Percentiles rank a stretch among this genome's conserved stretches.
phyloP scores from a whole-genome alignment of 768 basidiomycete species.

The Auriscalpium orientale region DNA sequence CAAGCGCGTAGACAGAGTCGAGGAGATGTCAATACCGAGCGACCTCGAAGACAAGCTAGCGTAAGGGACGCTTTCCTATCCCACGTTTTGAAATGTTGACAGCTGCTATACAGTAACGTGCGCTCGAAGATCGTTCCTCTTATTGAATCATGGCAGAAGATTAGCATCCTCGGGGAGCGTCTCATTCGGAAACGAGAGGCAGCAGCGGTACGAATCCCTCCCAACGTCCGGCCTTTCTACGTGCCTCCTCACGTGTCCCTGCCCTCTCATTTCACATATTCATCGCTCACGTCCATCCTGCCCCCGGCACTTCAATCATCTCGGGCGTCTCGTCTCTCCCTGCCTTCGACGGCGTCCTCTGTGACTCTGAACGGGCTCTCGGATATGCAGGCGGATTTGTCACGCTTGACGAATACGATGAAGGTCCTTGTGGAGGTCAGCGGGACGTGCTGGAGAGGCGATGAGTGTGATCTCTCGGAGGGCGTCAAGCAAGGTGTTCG shows the following conservation, averaged over 20 bases:
- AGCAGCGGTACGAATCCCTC: constrained; percentile 72
- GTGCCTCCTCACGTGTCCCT: constrained; percentile 66
- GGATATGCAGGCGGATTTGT: constrained; percentile 64
- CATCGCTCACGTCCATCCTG: constrained; percentile 22
- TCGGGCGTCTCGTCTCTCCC: constrained; percentile 19
- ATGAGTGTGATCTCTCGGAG: constrained; percentile 71
- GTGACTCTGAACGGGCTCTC: constrained; percentile 2
- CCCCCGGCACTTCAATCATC: constrained; percentile 19
- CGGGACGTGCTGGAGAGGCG: constrained; percentile 77
- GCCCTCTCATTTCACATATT: constrained; percentile 31
- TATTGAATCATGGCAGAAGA: constrained; percentile 88
- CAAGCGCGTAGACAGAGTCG: constrained; percentile 69
- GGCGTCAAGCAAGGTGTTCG: constrained; percentile 70
- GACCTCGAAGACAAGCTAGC: constrained; percentile 87
- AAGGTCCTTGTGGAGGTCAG: constrained; percentile 72
- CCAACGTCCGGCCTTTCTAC: constrained; percentile 51
- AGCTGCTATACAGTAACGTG: constrained; percentile 45
- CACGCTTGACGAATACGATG: constrained; percentile 76
- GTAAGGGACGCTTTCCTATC: constrained; percentile 28
- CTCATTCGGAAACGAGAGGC: constrained; percentile 86
- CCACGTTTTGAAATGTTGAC: not conserved
- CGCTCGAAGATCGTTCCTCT: constrained; percentile 66
- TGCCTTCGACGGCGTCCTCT: constrained; percentile 3
- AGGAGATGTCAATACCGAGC: constrained; percentile 90
- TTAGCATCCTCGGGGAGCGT: constrained; percentile 81